These are phyloP conservation scores for Acephala macrosclerotiorum DNA, from an alignment of 2,329 filamentous ascomycete genomes.

Conservation along the genomic window DNA sequence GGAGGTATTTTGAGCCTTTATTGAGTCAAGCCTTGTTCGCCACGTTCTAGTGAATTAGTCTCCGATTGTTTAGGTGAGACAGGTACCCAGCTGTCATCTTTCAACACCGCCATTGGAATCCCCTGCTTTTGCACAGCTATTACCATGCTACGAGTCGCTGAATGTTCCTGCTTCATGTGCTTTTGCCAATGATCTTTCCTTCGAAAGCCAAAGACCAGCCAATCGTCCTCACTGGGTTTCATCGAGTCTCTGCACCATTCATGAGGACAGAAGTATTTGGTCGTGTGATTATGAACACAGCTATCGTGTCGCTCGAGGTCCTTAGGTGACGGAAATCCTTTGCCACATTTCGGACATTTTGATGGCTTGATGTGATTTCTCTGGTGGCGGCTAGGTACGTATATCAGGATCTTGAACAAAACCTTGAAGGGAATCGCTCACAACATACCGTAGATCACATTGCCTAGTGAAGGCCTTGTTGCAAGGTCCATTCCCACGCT, in stretches of 20 bases:
- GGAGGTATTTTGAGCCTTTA: too few relatives aligned
- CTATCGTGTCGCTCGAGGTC: slow-evolving; percentile 24
- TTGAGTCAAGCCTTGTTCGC: too few relatives aligned
- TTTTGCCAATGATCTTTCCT: slow-evolving; percentile 27
- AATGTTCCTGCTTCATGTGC: slow-evolving; percentile 20
- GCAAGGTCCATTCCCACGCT: neutral
- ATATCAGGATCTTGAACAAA: neutral
- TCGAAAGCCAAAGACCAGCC: slow-evolving; percentile 30
- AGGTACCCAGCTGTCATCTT: slow-evolving; percentile 13
- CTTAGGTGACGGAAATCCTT: slow-evolving; percentile 23
- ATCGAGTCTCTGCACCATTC: slow-evolving; percentile 8
- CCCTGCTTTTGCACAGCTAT: slow-evolving; percentile 6
- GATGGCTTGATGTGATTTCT: slow-evolving; percentile 21
- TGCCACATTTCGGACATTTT: slow-evolving; percentile 22
- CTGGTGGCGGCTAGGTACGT: slow-evolving; percentile 15
- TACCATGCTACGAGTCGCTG: neutral
- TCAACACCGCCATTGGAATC: slow-evolving; percentile 19
- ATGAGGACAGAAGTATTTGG: slow-evolving; percentile 22
- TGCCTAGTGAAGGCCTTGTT: slow-evolving; percentile 13
- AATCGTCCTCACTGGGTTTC: neutral
- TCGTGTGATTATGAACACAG: slow-evolving; percentile 19
- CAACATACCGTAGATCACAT: slow-evolving; percentile 20
- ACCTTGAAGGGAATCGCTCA: neutral
- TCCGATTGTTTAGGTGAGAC: neutral
- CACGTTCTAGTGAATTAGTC: too few relatives aligned